Percentiles rank a stretch among this genome's conserved stretches.
Conservation (phyloP, 2,329 filamentous ascomycete genomes). For the Sphaerulina musiva region DNA sequence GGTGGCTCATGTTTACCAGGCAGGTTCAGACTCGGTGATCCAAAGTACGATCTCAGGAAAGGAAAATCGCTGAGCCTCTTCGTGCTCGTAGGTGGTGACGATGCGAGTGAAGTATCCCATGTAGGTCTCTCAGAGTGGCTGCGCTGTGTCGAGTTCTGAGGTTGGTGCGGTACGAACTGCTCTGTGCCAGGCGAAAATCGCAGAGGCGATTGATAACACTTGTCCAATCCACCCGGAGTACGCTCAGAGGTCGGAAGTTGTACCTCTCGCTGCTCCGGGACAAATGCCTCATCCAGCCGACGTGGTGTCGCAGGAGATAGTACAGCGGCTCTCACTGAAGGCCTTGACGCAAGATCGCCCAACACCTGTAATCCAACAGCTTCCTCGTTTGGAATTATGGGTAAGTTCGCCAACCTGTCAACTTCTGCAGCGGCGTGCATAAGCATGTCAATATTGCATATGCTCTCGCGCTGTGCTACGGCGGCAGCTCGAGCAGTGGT, state of each 20-base stretch:
- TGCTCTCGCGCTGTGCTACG: constrained; percentile 34
- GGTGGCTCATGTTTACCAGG: neutral
- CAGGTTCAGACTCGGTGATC: constrained; percentile 1
- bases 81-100: constrained; percentile 4
- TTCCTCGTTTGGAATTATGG: constrained; percentile 34
- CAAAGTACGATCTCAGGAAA: neutral
- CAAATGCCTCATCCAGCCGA: constrained; percentile 4
- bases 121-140: constrained; percentile 2
- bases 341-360: constrained; percentile 25
- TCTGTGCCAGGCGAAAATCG: constrained; percentile 4
- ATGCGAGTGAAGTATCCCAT: constrained; percentile 4
- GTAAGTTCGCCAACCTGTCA: constrained; percentile 20
- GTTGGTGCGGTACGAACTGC: constrained; percentile 1
- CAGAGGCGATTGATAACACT: neutral
- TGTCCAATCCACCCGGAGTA: constrained; percentile 1
- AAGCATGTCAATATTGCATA: constrained; percentile 30
- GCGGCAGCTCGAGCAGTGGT: constrained; percentile 38
- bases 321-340: constrained; percentile 14
- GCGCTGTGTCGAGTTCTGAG: neutral
- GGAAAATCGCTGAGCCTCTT: constrained; percentile 1
- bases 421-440: constrained; percentile 33
- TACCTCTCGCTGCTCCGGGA: constrained; percentile 8
- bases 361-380: constrained; percentile 35
- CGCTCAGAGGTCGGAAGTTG: constrained; percentile 11
- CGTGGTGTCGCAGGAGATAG: constrained; percentile 4